A percentile compares a stretch with the other conserved stretches of the same genome.
phyloP scores from a whole-genome alignment of 2,329 filamentous ascomycete genomes.

The Aureobasidium sp. region DNA sequence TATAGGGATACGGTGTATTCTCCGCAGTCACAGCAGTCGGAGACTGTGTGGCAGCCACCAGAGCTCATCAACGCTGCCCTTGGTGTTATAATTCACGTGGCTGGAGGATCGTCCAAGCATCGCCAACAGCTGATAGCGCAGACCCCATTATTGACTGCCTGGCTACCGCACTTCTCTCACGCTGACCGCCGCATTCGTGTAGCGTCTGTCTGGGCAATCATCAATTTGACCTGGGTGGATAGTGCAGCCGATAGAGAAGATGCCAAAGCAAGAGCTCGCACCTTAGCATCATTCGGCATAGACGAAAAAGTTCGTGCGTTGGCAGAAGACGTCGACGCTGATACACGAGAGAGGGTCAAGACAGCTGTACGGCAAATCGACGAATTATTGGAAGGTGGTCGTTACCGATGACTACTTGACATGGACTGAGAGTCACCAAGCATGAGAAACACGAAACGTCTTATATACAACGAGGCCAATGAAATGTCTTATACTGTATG shows the following conservation, averaged over 20 bases:
- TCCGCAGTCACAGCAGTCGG: conserved; percentile 37
- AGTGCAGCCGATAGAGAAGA: conserved; percentile 58
- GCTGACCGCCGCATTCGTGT: conserved; percentile 65
- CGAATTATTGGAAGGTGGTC: conserved; percentile 26
- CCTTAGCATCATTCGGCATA: conserved; percentile 57
- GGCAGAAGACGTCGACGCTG: conserved; percentile 58
- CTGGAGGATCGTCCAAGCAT: conserved; percentile 70
- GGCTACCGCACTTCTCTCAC: conserved; percentile 67
- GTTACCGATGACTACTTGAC: conserved; percentile 13
- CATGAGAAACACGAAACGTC: neutral
- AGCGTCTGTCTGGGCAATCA: conserved; percentile 73
- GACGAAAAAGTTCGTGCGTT: conserved; percentile 26
- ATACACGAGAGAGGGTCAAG: conserved; percentile 78
- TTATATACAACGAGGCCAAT: neutral
- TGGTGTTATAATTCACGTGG: conserved; percentile 80
- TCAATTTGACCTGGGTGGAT: conserved; percentile 79
- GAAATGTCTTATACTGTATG: neutral
- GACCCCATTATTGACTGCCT: conserved; percentile 62
- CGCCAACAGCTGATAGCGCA: conserved; percentile 71
- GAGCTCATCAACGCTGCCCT: conserved; percentile 72
- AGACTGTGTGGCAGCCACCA: conserved; percentile 27
- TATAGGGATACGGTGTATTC: conserved; percentile 7
- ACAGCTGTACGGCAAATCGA: conserved; percentile 64
- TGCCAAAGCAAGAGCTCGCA: conserved; percentile 57
- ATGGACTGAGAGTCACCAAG: neutral